These are phyloP conservation scores for Murraya koenigii DNA, from an alignment of 345 rosid species.

Conservation along the genomic window DNA sequence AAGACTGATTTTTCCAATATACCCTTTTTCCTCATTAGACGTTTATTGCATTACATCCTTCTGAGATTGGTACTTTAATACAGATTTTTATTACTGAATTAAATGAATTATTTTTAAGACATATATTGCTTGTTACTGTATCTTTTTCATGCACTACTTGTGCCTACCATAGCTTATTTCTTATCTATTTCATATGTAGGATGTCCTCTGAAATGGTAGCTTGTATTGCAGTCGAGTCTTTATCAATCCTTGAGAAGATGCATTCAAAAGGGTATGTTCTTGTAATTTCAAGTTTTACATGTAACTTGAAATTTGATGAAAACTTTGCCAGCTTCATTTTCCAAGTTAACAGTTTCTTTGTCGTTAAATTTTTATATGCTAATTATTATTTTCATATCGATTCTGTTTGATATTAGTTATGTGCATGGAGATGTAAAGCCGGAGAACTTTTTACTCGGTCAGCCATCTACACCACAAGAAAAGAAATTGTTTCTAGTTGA, in stretches of 20 bases:
- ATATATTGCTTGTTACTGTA: neutral
- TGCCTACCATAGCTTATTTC: neutral
- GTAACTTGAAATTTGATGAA: neutral
- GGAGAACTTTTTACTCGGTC: slow-evolving; percentile 93
- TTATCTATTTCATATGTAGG: slow-evolving; percentile 38
- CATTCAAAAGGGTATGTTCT: slow-evolving; percentile 81
- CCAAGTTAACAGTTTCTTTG: neutral
- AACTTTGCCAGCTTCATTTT: slow-evolving; percentile 10
- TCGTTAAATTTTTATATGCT: neutral
- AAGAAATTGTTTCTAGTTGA: slow-evolving; percentile 91
- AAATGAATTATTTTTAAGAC: neutral
- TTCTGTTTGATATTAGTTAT: slow-evolving; percentile 49
- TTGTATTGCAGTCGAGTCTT: slow-evolving; percentile 89
- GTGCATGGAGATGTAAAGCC: slow-evolving; percentile 99
- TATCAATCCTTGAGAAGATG: slow-evolving; percentile 92
- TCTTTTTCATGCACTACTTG: neutral
- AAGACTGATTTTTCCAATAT: neutral
- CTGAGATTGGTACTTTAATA: neutral
- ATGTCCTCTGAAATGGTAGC: slow-evolving; percentile 97
- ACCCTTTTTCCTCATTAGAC: neutral
- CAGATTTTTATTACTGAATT: neutral
- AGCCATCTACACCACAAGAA: slow-evolving; percentile 80
- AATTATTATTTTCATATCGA: slow-evolving; percentile 3
- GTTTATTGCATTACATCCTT: neutral
- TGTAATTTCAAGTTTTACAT: neutral